phyloP scores from a whole-genome alignment of 2,329 filamentous ascomycete species.

The Cercospora sp. region DNA sequence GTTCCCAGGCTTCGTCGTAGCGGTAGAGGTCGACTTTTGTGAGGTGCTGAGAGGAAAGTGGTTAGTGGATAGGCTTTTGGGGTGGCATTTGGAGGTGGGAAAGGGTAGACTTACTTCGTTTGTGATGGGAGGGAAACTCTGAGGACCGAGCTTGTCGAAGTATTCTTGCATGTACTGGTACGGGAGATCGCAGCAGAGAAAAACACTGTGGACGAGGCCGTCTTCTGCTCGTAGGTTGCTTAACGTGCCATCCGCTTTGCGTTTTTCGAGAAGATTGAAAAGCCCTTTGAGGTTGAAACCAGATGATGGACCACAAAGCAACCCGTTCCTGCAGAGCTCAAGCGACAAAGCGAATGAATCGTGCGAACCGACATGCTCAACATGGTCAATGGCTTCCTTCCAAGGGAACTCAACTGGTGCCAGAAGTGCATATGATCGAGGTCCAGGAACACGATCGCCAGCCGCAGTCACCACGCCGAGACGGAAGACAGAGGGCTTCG shows the following conservation, averaged over 20 bases:
- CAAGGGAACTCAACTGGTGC: constrained; percentile 59
- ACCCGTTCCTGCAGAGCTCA: constrained; percentile 57
- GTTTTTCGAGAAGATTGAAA: constrained; percentile 53
- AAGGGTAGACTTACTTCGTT: constrained; percentile 36
- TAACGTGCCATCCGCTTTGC: constrained; percentile 50
- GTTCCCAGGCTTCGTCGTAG: constrained; percentile 60
- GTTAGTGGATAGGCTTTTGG: too few species aligned
- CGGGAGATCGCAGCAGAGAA: constrained; percentile 64
- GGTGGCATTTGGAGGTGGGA: too few species aligned
- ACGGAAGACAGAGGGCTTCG: constrained; percentile 45
- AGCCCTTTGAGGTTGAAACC: constrained; percentile 60
- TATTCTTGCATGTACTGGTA: constrained; percentile 64
- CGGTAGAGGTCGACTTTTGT: constrained; percentile 55
- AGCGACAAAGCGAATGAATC: constrained; percentile 58
- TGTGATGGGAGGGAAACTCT: constrained; percentile 53
- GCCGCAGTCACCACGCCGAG: constrained; percentile 56
- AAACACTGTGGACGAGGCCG: constrained; percentile 56
- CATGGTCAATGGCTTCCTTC: constrained; percentile 56
- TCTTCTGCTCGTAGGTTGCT: constrained; percentile 47
- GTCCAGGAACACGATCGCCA: constrained; percentile 61
- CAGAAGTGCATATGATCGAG: constrained; percentile 55
- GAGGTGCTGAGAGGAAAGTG: constrained; percentile 39
- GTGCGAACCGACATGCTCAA: constrained; percentile 58
- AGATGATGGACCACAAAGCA: constrained; percentile 63
- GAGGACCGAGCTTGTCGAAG: constrained; percentile 54